These are phyloP conservation scores for Tuber indicum DNA, from an alignment of 495 filamentous ascomycete species.

Conservation along the genomic window DNA sequence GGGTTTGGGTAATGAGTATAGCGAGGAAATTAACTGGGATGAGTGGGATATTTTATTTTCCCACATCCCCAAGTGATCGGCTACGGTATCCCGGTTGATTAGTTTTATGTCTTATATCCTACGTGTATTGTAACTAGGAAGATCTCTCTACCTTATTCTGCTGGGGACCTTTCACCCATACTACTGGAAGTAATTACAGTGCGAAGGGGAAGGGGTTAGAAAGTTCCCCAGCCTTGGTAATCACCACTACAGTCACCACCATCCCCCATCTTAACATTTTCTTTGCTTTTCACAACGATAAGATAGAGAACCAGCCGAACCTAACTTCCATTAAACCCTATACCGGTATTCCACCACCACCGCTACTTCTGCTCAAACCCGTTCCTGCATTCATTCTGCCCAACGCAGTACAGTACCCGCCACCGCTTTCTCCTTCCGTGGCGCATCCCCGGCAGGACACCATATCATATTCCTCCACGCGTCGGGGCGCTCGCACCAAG, in stretches of 20 bases:
- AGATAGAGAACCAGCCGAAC: too few relatives aligned
- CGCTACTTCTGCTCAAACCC: neutral
- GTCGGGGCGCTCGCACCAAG: neutral
- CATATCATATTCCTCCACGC: neutral
- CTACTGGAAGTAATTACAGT: too few relatives aligned
- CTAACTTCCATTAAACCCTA: neutral
- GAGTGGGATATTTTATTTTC: slow-evolving; percentile 35
- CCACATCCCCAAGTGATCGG: slow-evolving; percentile 11
- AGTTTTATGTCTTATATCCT: neutral
- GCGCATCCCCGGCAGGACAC: neutral
- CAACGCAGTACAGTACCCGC: neutral
- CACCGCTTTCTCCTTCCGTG: neutral
- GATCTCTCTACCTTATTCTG: too few relatives aligned
- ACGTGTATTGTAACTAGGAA: neutral
- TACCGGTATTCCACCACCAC: neutral
- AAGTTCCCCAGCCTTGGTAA: neutral
- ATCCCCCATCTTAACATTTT: neutral
- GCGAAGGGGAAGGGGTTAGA: neutral
- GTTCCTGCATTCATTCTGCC: neutral
- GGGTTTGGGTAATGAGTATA: slow-evolving; percentile 34
- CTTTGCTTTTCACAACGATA: neutral
- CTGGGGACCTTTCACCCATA: too few relatives aligned
- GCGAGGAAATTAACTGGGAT: slow-evolving; percentile 30
- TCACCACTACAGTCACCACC: neutral
- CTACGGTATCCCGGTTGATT: slow-evolving; percentile 1